A percentile compares a stretch with the other conserved stretches of the same genome.
phyloP scores from a whole-genome alignment of 129 eudicot species.

The Silybum marianum region DNA sequence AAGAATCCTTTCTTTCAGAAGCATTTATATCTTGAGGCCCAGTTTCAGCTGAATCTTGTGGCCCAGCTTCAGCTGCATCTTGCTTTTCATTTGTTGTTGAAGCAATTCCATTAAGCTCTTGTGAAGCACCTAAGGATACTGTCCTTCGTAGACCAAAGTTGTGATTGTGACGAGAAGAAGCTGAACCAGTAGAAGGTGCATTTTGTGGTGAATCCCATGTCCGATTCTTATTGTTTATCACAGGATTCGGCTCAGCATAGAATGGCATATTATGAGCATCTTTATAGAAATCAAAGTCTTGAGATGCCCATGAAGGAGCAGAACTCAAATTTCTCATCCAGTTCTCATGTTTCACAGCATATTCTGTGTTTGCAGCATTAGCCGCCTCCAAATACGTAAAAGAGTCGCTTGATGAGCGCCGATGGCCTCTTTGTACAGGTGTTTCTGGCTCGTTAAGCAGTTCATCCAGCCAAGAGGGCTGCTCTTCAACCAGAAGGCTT shows the following conservation, averaged over 20 bases:
- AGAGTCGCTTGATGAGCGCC: constrained; percentile 88
- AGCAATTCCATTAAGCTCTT: constrained; percentile 37
- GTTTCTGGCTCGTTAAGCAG: constrained; percentile 79
- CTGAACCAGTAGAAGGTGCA: constrained; percentile 39
- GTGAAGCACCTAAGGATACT: constrained; percentile 34
- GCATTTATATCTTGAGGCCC: constrained; percentile 39
- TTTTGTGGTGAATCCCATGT: constrained; percentile 51
- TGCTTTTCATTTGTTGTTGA: constrained; percentile 38
- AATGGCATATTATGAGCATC: constrained; percentile 30
- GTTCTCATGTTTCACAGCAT: constrained; percentile 42
- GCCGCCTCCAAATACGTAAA: constrained; percentile 61
- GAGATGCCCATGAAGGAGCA: constrained; percentile 36
- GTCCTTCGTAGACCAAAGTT: constrained; percentile 37
- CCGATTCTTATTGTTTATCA: constrained; percentile 32
- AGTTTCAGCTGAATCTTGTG: constrained; percentile 35
- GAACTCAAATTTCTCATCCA: constrained; percentile 23
- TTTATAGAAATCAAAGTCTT: constrained; percentile 40
- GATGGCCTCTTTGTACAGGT: constrained; percentile 59
- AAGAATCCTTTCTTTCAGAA: constrained; percentile 40
- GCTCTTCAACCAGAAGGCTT: constrained; percentile 71
- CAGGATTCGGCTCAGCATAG: constrained; percentile 31
- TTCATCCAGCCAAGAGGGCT: constrained; percentile 91
- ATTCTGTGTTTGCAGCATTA: constrained; percentile 47
- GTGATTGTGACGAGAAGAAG: constrained; percentile 51
- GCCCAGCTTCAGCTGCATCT: constrained; percentile 27